Conservation (phyloP, 2,329 filamentous ascomycete genomes). For the Botrytis byssoidea region DNA sequence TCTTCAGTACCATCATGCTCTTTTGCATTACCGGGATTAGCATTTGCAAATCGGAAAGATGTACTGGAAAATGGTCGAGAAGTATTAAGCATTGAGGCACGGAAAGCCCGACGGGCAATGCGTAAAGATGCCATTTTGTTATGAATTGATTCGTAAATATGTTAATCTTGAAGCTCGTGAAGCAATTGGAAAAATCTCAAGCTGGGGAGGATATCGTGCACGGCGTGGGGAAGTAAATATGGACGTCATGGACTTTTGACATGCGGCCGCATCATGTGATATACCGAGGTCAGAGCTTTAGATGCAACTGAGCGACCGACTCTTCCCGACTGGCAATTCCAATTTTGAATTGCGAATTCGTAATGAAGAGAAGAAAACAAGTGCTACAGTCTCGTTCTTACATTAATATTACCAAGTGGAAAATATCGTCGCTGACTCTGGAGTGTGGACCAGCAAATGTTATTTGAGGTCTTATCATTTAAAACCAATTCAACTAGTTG, state of each 20-base stretch:
- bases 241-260: conserved; percentile 8
- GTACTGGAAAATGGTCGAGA: conserved; percentile 17
- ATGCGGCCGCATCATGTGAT: conserved; percentile 12
- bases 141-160: not conserved
- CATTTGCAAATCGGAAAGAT: conserved; percentile 18
- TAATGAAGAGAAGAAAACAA: not conserved
- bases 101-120: conserved; percentile 12
- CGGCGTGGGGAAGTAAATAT: conserved; percentile 4
- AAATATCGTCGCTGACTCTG: not conserved
- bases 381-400: not conserved
- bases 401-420: not conserved
- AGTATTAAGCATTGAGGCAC: conserved; percentile 11
- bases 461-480: not conserved
- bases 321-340: not conserved
- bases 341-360: not conserved
- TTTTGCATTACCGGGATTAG: conserved; percentile 33
- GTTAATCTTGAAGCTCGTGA: not conserved
- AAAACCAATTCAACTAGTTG: not conserved
- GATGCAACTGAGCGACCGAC: not conserved
- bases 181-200: not conserved
- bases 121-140: conserved; percentile 16
- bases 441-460: not conserved
- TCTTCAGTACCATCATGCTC: conserved; percentile 52
- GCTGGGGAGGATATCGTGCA: not conserved
- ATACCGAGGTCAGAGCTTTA: not conserved